Evolutionary conservation across 75 land plant genomes (phyloP), one percentile per base, ranked within the genome.

Genomic region (Cupressus sempervirens): DNA sequence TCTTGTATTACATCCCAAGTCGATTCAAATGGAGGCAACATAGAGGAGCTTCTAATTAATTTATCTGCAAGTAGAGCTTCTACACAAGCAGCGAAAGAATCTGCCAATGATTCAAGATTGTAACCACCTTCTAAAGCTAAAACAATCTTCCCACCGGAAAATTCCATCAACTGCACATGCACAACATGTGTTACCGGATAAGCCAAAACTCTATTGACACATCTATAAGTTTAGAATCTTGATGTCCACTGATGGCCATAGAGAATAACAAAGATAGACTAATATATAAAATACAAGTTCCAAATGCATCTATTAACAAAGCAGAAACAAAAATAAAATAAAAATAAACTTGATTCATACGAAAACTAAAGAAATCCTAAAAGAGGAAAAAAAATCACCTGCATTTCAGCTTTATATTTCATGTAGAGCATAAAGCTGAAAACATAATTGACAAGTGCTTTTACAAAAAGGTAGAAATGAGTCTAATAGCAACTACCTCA

Each of bases 121-220:
- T 96, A 96, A 30, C 98, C 98, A 26, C 98, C 98, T 89, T 96
- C 98, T 65, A 96, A 85, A 16, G 93, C 96, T 84, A 96, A 70
- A 4, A 96, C 92, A 87, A 96, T 90, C 48, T 91, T 93, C 50
- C 98, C 98, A 29, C 83, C 72, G 7, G 98, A 96, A 84, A 96
- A 90, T 32, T 89, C 89, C 96, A 92, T 93, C 85, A 96, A 83
- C 96, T 96, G 87, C 43, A 86, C 52, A 68, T 75, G 68, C 11
- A 86, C 14, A 20, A 72, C 6, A 45, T 53, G 29, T 53, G 20
- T 53, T 82, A 82, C 11, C 18, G 67, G 41, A 50, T 82, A 50
- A 82, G 23, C 15, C 6, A 26, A 7, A 79, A 79, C 29, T 45
- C n/a, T 23, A 40, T 43, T 32, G 45, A 45, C 9, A 41, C 46